Evolutionary conservation across 1,139 yeast species (phyloP).

Genomic region (Suhomyces taliae): DNA sequence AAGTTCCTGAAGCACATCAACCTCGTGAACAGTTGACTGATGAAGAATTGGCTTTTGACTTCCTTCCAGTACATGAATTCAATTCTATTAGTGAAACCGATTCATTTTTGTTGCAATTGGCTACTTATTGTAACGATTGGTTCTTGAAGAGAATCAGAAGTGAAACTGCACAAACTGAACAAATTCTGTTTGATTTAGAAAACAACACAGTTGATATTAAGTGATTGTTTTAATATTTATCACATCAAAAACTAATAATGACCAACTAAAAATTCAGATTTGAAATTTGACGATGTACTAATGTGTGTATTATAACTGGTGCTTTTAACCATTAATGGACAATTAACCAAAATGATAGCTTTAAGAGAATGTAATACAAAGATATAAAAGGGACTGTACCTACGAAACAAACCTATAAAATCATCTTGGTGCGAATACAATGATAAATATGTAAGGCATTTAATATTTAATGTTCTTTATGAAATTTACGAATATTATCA

Average conservation of each 20-base stretch:
- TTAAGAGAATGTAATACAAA: too few species aligned
- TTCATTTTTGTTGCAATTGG: constrained; percentile 28
- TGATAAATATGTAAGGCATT: too few species aligned
- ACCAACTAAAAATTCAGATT: too few species aligned
- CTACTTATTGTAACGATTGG: constrained; percentile 30
- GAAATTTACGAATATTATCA: too few species aligned
- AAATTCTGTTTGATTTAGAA: constrained; percentile 28
- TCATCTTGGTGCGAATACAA: too few species aligned
- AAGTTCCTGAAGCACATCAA: constrained; percentile 7
- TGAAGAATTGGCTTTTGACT: constrained; percentile 24
- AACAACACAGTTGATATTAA: constrained; percentile 18
- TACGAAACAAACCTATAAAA: too few species aligned
- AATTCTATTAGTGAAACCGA: constrained; percentile 35
- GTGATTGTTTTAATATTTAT: constrained; percentile 5
- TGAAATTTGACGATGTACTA: neutral
- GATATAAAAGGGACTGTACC: too few species aligned
- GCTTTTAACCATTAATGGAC: too few species aligned
- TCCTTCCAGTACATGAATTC: constrained; percentile 38
- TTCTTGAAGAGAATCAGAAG: constrained; percentile 14
- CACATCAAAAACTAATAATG: too few species aligned
- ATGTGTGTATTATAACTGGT: constrained; percentile 5
- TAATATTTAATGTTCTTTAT: too few species aligned
- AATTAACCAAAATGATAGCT: too few species aligned
- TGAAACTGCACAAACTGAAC: neutral
- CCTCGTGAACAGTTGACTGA: constrained; percentile 1